phyloP scores from a whole-genome alignment of 306 rosid species.

The Arachis hypogaea region DNA sequence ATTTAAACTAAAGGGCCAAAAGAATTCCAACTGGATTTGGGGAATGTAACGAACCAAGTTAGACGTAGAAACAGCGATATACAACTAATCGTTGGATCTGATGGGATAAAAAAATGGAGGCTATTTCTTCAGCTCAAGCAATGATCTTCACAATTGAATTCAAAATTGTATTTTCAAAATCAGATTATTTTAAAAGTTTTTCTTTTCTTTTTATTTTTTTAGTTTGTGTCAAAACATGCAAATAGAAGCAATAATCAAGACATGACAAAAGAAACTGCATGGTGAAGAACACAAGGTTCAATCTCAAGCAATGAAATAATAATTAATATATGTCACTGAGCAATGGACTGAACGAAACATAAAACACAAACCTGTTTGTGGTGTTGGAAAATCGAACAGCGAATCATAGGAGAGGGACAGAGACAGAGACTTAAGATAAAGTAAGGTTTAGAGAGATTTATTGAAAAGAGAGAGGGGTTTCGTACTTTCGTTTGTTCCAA shows the following conservation, averaged over 20 bases:
- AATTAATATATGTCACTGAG: background rate
- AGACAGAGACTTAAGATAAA: background rate
- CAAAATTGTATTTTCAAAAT: background rate
- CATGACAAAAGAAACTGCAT: conserved; percentile 1
- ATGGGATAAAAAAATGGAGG: background rate
- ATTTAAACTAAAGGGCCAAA: no score
- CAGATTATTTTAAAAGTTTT: background rate
- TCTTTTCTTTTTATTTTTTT: background rate
- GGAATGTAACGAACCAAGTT: conserved; percentile 14
- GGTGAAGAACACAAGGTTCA: conserved; percentile 18
- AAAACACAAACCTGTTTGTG: conserved; percentile 44
- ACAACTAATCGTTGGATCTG: conserved; percentile 21
- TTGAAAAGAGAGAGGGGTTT: background rate
- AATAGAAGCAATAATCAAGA: background rate
- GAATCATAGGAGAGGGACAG: conserved; percentile 12
- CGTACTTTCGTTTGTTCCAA: background rate
- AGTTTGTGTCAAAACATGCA: background rate
- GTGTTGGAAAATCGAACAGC: conserved; percentile 23
- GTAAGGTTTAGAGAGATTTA: conserved; percentile 41
- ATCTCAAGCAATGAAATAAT: conserved; percentile 25
- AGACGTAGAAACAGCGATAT: conserved; percentile 22
- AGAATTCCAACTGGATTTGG: background rate
- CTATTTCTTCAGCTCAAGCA: conserved; percentile 7
- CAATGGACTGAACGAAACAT: background rate
- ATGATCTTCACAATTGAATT: background rate